Conservation (phyloP, 1,139 yeast species). For the Nakaseomyces delphensis region DNA sequence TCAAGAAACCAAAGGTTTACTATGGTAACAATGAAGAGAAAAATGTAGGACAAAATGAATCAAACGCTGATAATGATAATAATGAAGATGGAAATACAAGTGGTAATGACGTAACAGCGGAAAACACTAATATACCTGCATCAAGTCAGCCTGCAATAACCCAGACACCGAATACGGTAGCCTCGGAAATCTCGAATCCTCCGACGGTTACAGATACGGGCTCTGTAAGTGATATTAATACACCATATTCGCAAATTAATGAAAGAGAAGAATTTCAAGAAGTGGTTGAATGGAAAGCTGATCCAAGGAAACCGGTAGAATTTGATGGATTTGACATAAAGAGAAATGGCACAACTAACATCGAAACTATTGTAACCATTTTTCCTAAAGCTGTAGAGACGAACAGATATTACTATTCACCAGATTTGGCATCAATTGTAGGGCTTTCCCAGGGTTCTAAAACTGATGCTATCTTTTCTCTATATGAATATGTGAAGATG, state of each 20-base stretch:
- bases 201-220: conserved; percentile 2
- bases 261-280: conserved; percentile 6
- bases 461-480: conserved; percentile 65
- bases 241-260: background rate
- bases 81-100: background rate
- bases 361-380: conserved; percentile 57
- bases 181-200: background rate
- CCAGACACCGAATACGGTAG: conserved; percentile 2
- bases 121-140: background rate
- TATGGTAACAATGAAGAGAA: conserved; percentile 16
- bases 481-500: conserved; percentile 60
- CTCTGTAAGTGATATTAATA: background rate
- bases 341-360: conserved; percentile 55
- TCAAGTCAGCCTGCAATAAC: background rate
- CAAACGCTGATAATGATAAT: conserved; percentile 11
- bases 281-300: conserved; percentile 57
- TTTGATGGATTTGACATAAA: conserved; percentile 80
- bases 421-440: conserved; percentile 52
- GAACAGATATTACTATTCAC: conserved; percentile 38
- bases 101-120: conserved; percentile 1
- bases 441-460: conserved; percentile 69
- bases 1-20: conserved; percentile 32
- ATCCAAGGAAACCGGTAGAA: conserved; percentile 37
- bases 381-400: conserved; percentile 45
- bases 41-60: conserved; percentile 8